phyloP scores from a whole-genome alignment of 768 basidiomycete species.

The Termitomyces sp. region DNA sequence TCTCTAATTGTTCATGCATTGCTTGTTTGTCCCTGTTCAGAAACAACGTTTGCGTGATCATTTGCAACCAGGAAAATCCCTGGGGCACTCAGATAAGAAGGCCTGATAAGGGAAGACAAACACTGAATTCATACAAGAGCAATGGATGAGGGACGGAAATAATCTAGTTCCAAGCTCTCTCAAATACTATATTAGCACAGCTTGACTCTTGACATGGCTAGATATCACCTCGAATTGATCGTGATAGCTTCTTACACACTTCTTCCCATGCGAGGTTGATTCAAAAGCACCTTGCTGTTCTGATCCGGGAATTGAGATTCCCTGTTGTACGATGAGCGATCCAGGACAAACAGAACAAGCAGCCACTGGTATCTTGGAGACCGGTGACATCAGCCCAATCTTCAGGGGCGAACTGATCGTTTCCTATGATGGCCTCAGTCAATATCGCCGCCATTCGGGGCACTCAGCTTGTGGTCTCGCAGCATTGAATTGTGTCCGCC shows the following conservation, averaged over 20 bases:
- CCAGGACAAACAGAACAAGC: background rate
- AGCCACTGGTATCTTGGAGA: background rate
- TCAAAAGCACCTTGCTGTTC: background rate
- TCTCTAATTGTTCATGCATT: background rate
- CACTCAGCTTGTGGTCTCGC: conserved; percentile 59
- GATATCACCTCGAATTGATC: no score
- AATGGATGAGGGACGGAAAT: background rate
- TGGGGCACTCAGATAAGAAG: conserved; percentile 86
- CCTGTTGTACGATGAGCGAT: background rate
- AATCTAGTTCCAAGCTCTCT: background rate
- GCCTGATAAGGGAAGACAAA: conserved; percentile 3
- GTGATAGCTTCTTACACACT: background rate
- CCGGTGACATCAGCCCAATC: conserved; percentile 10
- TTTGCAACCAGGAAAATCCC: conserved; percentile 71
- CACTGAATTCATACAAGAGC: background rate
- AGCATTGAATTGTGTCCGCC: conserved; percentile 55
- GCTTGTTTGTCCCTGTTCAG: conserved; percentile 27
- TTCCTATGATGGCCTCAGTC: conserved; percentile 47
- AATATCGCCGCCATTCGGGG: conserved; percentile 43
- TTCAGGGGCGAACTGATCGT: conserved; percentile 24
- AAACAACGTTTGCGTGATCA: conserved; percentile 86
- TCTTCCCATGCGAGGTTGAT: background rate
- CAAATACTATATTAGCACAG: no score
- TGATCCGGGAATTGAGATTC: background rate
- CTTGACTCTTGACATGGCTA: no score